Evolutionary conservation across 192 early-diverging fungal species (phyloP).

Genomic region (Pilaira anomala): DNA sequence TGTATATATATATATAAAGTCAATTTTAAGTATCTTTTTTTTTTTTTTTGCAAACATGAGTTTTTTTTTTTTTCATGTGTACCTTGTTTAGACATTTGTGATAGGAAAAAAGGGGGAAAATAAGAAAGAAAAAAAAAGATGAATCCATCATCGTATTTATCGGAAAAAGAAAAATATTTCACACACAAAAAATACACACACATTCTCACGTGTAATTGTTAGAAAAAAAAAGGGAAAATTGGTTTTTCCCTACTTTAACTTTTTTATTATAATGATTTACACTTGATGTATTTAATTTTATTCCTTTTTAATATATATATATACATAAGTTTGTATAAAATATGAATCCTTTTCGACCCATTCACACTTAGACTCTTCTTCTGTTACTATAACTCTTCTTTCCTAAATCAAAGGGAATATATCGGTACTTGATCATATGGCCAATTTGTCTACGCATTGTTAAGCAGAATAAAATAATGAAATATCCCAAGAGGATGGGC

Average conservation of each 20-base stretch:
- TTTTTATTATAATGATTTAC: background rate
- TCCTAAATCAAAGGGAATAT: constrained; percentile 81
- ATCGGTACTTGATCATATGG: constrained; percentile 97
- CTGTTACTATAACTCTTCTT: constrained; percentile 61
- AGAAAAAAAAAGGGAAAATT: background rate
- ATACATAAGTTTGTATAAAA: background rate
- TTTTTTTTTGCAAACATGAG: background rate
- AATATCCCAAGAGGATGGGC: constrained; percentile 98
- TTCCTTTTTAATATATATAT: background rate
- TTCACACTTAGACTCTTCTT: constrained; percentile 7
- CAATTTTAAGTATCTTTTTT: no score
- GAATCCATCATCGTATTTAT: no score
- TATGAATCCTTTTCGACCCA: background rate
- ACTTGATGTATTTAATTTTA: background rate
- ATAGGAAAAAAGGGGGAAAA: background rate
- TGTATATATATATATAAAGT: background rate
- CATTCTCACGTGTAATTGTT: background rate
- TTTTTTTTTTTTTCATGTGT: background rate
- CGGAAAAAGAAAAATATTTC: no score
- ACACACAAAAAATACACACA: no score
- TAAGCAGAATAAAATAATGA: constrained; percentile 86
- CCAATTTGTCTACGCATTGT: constrained; percentile 97
- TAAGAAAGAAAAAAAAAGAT: background rate
- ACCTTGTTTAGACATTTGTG: constrained; percentile 18
- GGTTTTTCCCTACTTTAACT: no score